Base-by-base conservation (phyloP, 2,329 filamentous ascomycete species). In the Cladosporium phlei region DNA sequence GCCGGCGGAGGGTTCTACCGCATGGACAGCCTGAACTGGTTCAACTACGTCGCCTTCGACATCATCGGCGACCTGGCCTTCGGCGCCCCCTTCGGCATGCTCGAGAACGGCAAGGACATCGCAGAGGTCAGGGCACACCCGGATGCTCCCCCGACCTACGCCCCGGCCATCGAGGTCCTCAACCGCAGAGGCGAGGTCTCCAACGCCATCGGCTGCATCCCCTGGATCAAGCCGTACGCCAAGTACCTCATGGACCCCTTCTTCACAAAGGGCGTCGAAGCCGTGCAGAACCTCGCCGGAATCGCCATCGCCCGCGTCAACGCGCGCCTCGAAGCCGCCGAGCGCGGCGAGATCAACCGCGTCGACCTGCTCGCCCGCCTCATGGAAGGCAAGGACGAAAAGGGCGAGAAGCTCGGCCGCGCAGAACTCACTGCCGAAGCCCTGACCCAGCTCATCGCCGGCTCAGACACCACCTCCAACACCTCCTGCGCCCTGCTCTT, bases 171-270 rank as follows among this genome's bases (percentile, higher is more conserved):
- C 52, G 83, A 95, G 67, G 90, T 95, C 3, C 73, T 95, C 46
- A 95, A 95, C 69, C 79, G 89, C 11, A 77, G 89, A 38, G 90
- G 89, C 46, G 89, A 95, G 61, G 88, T 95, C 22, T 90, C 84
- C 10, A 73, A 72, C 3, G 82, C 88, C 0, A 73, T 96, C 3
- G 89, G 89, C 1, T 86, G 80, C 59, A 71, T 83, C 46, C 88
- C 89, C 0, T 67, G 71, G 49, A 70, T 95, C 38, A 91, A 86
- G 64, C 86, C 88, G 0, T 94, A 80, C 55, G 89, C 88, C 14
- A 81, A 80, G 57, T 91, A 83, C 65, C 68, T 95, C 8, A 85
- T 60, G 19, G 60, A 63, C 52, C 58, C 60, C 1, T 63, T 64
- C 52, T 66, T 66, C 56, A 62, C 55, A 48, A 64, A 62, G 35